These are phyloP conservation scores for Podila verticillata DNA, from an alignment of 192 early-diverging fungal species.

Conservation along the genomic window DNA sequence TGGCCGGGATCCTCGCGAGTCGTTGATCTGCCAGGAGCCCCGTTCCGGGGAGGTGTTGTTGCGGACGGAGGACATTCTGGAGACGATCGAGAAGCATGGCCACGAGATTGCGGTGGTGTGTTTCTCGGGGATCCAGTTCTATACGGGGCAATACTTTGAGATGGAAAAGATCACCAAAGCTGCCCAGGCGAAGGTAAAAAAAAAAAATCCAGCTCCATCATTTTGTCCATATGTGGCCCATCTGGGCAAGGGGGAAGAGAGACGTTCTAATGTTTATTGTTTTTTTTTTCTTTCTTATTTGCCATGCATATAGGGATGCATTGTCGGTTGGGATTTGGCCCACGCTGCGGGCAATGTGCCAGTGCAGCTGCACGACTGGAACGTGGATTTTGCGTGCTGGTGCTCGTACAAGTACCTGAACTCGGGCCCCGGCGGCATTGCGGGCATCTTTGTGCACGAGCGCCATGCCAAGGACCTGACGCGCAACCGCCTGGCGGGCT, in stretches of 20 bases:
- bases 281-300: not conserved
- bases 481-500: slow-evolving; percentile 78
- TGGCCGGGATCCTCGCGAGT: slow-evolving; percentile 71
- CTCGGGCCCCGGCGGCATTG: slow-evolving; percentile 95
- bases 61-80: slow-evolving; percentile 84
- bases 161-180: slow-evolving; percentile 85
- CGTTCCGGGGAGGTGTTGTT: slow-evolving; percentile 75
- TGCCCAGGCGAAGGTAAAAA: slow-evolving; percentile 78
- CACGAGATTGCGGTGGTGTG: slow-evolving; percentile 86
- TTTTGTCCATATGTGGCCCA: too few relatives aligned
- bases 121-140: slow-evolving; percentile 94
- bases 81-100: slow-evolving; percentile 76
- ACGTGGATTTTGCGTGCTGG: slow-evolving; percentile 98
- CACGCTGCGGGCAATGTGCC: slow-evolving; percentile 96
- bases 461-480: slow-evolving; percentile 70
- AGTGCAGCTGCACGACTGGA: slow-evolving; percentile 92
- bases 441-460: slow-evolving; percentile 91
- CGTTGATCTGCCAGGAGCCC: slow-evolving; percentile 80
- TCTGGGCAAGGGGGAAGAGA: too few relatives aligned
- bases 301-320: slow-evolving; percentile 73
- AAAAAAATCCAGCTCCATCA: too few relatives aligned
- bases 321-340: slow-evolving; percentile 95
- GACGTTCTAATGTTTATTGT: not conserved
- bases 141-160: slow-evolving; percentile 91
- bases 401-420: slow-evolving; percentile 99